These are phyloP conservation scores for Lecanosticta acicola DNA, from an alignment of 2,329 filamentous ascomycete species.

Conservation along the genomic window DNA sequence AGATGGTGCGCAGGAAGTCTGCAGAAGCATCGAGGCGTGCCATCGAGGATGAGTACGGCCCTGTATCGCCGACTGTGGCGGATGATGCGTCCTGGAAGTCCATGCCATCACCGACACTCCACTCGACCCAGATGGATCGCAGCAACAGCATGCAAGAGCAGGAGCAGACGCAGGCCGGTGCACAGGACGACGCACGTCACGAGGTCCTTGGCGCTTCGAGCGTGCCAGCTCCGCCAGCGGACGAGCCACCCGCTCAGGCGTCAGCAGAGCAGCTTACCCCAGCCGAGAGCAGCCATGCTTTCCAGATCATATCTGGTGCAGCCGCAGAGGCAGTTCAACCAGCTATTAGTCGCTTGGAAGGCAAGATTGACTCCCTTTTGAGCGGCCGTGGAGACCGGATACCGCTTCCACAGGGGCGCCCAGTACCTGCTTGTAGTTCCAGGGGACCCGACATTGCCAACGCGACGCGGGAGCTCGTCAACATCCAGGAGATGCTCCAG, in stretches of 20 bases:
- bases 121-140: background rate
- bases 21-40: conserved; percentile 5
- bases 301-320: conserved; percentile 8
- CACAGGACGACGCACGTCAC: background rate
- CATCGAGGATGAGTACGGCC: conserved; percentile 9
- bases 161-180: background rate
- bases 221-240: conserved; percentile 4
- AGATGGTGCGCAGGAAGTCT: conserved; percentile 8
- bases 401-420: background rate
- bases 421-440: background rate
- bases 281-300: conserved; percentile 5
- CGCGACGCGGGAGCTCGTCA: conserved; percentile 1
- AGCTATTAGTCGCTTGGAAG: conserved; percentile 7
- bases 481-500: conserved; percentile 5
- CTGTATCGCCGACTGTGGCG: conserved; percentile 7
- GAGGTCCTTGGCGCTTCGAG: background rate
- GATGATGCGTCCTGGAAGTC: conserved; percentile 4
- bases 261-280: background rate
- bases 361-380: conserved; percentile 8
- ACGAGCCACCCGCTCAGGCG: background rate
- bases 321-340: conserved; percentile 10
- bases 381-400: conserved; percentile 1
- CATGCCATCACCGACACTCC: conserved; percentile 6
- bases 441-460: conserved; percentile 4
- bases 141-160: background rate